Base-by-base conservation (phyloP, 2,329 filamentous ascomycete species). In the Penicillium sp. region DNA sequence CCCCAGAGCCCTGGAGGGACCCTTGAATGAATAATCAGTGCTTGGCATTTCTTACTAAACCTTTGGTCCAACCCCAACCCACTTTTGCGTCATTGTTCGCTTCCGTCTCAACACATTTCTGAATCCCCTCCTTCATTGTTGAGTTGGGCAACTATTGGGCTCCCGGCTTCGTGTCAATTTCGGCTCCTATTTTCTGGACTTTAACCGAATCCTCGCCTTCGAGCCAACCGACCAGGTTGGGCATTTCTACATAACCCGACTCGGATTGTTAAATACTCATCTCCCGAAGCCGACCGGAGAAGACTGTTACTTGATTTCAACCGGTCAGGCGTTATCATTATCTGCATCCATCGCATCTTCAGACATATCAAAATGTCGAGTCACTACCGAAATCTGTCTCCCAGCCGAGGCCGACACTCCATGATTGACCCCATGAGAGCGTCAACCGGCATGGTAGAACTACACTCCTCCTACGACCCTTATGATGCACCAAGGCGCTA, bases 401-500 rank as follows among this genome's bases (percentile, higher is more conserved):
- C 75, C 15, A 65, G 65, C 4, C 62, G 66, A 51, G 67, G 67
- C 27, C 69, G 70, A 27, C 55, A 61, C 36, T 53, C 60, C 56
- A 59, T 72, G 59, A 62, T 68, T 48, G 74, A 76, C 47, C 73
- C 74, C 29, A 68, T 73, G 67, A 72, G 75, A 40, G 70, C 74
- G 31, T 78, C 76, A 19, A 77, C 75, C 7, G 75, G 75, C 38
- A 76, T 70, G 45, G 69, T 78, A 41, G 65, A 71, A 47, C 64
- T 71, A 39, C 67, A 61, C 47, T 69, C 74, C 11, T 68, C 71
- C 43, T 66, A 69, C 53, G 73, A 77, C 49, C 63, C 68, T 5
- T 73, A 75, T 52, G 65, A 71, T 31, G 61, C 65, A 7, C 63
- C 68, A 8, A 58, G 68, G 43, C 68, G 67, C 41, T 67, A 70